Percentiles rank a stretch among this genome's conserved stretches.
Conservation (phyloP, 2,329 filamentous ascomycete species). For the Acrodontium crateriforme region DNA sequence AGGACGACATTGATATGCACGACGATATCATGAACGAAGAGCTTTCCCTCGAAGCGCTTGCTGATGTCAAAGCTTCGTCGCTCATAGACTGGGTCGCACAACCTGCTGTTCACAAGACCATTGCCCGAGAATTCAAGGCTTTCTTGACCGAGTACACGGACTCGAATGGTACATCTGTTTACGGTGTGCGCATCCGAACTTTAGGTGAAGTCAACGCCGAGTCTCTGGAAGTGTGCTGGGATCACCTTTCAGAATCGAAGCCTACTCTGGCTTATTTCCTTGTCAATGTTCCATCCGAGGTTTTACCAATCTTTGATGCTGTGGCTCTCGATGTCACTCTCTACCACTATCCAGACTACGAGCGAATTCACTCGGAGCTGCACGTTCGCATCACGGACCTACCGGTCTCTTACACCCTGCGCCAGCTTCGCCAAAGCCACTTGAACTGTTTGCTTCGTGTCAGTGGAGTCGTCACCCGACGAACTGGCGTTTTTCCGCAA, state of each 20-base stretch:
- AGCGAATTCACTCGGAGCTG: constrained; percentile 93
- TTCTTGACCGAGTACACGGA: constrained; percentile 96
- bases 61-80: constrained; percentile 85
- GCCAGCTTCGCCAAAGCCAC: constrained; percentile 87
- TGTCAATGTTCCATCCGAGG: constrained; percentile 87
- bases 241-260: constrained; percentile 79
- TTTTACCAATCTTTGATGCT: constrained; percentile 90
- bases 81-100: constrained; percentile 92
- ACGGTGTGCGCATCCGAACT: constrained; percentile 83
- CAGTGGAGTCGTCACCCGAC: constrained; percentile 84
- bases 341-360: constrained; percentile 93
- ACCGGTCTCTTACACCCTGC: constrained; percentile 86
- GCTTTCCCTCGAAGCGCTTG: constrained; percentile 76
- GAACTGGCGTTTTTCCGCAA: constrained; percentile 92
- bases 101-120: constrained; percentile 77
- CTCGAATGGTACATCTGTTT: constrained; percentile 76
- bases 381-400: constrained; percentile 94
- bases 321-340: constrained; percentile 94
- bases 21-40: constrained; percentile 94
- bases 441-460: constrained; percentile 92
- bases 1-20: constrained; percentile 76
- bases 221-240: constrained; percentile 89
- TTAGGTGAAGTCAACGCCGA: constrained; percentile 97
- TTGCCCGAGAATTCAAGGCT: constrained; percentile 91
- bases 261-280: constrained; percentile 92